Conservation (phyloP, 192 early-diverging fungal genomes). For the Coemansia guatemalensis region DNA sequence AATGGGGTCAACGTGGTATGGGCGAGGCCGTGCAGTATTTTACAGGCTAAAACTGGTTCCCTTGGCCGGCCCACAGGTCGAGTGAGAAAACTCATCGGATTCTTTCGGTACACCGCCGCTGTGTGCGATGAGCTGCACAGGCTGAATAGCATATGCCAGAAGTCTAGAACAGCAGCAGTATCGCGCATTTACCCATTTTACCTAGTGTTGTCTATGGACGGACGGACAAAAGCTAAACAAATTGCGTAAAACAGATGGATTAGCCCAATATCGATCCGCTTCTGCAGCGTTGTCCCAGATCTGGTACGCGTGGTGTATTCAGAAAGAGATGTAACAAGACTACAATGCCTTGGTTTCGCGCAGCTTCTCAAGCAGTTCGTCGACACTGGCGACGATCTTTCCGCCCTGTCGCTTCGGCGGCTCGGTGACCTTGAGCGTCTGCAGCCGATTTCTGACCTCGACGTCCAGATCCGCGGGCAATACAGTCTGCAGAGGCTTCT, state of each 20-base stretch:
- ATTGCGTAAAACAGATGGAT: too few relatives aligned
- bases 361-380: conserved; percentile 89
- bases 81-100: too few relatives aligned
- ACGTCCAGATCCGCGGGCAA: conserved; percentile 79
- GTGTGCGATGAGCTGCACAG: too few relatives aligned
- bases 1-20: not conserved
- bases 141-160: too few relatives aligned
- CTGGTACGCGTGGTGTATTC: not conserved
- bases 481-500: conserved; percentile 87
- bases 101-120: too few relatives aligned
- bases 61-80: too few relatives aligned
- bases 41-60: too few relatives aligned
- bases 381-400: conserved; percentile 86
- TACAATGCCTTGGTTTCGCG: conserved; percentile 77
- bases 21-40: not conserved
- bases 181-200: too few relatives aligned
- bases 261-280: not conserved
- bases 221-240: too few relatives aligned
- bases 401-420: conserved; percentile 93
- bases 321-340: not conserved
- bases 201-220: too few relatives aligned
- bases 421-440: conserved; percentile 88
- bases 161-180: too few relatives aligned
- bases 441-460: conserved; percentile 78
- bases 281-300: not conserved